Evolutionary conservation across 495 filamentous ascomycete species (phyloP), one percentile per base, ranked within the genome.

Genomic region (Annulohypoxylon maeteangense): DNA sequence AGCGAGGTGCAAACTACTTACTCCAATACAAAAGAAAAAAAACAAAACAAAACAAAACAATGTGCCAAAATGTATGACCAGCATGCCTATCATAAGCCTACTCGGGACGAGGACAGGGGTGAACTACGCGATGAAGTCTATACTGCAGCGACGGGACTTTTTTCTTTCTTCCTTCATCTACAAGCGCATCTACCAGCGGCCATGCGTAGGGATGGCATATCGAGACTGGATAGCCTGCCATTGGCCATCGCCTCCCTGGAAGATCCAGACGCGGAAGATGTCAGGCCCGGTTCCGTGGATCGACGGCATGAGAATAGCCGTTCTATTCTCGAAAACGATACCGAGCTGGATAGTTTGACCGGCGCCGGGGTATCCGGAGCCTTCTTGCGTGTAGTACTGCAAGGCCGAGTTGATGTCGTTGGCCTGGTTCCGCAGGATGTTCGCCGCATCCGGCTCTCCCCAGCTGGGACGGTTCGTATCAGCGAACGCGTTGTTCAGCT

Each of bases 61-160:
- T 40, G 36, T 20, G 32, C 12, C 8, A 23, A 22, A 8, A 20
- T n/a, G 5, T 6, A 20, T 14, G 53, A n/a, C n/a, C n/a, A 62
- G 45, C 45, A 14, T n/a, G 48, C 45, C 14, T 51, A 29, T 62
- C n/a, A n/a, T n/a, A n/a, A n/a, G 45, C 59, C 23, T 54, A 47
- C 62, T 64, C 48, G 25, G 25, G 48, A 31, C 7, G 27, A 16
- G 22, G 20, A 7, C 1, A 14, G 38, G 16, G 40, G 40, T 18
- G 36, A 18, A 6, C 40, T 44, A 44, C n/a, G 4, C 3, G 40
- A 44, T 20, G 40, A 7, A 44, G 40, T 44, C 40, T 44, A 20
- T 44, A n/a, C n/a, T n/a, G n/a, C n/a, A n/a, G n/a, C n/a, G n/a
- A n/a, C n/a, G n/a, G n/a, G n/a, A n/a, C n/a, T n/a, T 44, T 44